A percentile compares a stretch with the other conserved stretches of the same genome.
Evolutionary conservation across 1,139 yeast species (phyloP).

Genomic region (Debaryomyces udenii): DNA sequence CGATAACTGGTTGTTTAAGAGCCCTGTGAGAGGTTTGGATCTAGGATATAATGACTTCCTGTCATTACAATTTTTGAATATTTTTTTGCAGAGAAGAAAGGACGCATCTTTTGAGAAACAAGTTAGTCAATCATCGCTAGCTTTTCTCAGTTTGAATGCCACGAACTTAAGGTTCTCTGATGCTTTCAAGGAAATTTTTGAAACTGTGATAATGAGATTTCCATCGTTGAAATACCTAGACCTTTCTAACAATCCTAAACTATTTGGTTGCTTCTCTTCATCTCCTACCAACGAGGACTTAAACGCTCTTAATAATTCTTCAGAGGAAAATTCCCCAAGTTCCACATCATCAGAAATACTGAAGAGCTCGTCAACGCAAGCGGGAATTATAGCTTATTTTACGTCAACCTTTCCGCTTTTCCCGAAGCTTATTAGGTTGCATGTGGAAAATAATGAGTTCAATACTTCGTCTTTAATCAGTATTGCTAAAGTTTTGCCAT

Average conservation of each 20-base stretch:
- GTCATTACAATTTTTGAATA: constrained; percentile 31
- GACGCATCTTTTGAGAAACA: constrained; percentile 23
- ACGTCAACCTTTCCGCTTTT: constrained; percentile 61
- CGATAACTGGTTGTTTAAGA: constrained; percentile 40
- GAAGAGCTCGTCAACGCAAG: constrained; percentile 17
- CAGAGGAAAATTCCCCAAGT: constrained; percentile 2
- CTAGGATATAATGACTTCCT: constrained; percentile 70
- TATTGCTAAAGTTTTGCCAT: constrained; percentile 64
- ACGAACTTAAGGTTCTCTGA: constrained; percentile 53
- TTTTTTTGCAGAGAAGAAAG: constrained; percentile 27
- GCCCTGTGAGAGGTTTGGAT: constrained; percentile 59
- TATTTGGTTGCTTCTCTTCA: constrained; percentile 41
- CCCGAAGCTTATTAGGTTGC: constrained; percentile 57
- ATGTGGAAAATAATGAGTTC: constrained; percentile 62
- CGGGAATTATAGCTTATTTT: constrained; percentile 39
- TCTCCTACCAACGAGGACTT: constrained; percentile 1
- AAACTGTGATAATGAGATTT: constrained; percentile 37
- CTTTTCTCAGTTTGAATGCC: constrained; percentile 71
- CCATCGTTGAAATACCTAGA: constrained; percentile 66
- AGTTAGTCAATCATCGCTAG: constrained; percentile 38
- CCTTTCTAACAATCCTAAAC: constrained; percentile 62
- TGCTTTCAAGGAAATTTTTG: constrained; percentile 36
- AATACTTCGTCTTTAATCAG: constrained; percentile 49
- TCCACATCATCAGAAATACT: constrained; percentile 8
- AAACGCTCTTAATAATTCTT: constrained; percentile 1